These are phyloP conservation scores for Tausonia pullulans DNA, from an alignment of 1,284 basidiomycete species.

Conservation along the genomic window DNA sequence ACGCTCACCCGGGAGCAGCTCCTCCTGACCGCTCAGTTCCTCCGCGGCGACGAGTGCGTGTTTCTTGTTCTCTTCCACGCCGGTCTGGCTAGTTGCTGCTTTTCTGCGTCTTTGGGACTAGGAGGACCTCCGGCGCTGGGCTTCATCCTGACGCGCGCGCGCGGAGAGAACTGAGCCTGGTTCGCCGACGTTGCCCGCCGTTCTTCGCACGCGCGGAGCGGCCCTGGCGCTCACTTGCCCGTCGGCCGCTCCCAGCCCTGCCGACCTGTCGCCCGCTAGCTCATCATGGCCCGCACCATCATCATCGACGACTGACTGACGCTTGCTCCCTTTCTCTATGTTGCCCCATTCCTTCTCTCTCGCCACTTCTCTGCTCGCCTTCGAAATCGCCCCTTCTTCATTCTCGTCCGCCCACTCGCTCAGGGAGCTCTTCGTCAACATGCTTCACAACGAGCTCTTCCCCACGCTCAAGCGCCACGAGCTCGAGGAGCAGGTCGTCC, in stretches of 20 bases:
- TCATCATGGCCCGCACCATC: slow-evolving; percentile 25
- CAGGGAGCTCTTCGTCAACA: slow-evolving; percentile 14
- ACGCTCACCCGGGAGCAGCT: slow-evolving; percentile 82
- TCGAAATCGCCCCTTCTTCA: no score
- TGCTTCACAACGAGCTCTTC: slow-evolving; percentile 8
- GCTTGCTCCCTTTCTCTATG: not conserved
- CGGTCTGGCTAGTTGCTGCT: slow-evolving; percentile 51
- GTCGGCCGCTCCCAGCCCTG: slow-evolving; percentile 55
- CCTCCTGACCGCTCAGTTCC: slow-evolving; percentile 84
- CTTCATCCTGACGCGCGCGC: no score
- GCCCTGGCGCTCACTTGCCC: no score
- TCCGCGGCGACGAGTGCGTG: slow-evolving; percentile 91
- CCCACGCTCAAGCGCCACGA: slow-evolving; percentile 58
- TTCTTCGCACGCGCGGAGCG: no score
- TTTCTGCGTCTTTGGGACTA: slow-evolving; percentile 39
- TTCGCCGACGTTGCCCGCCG: no score
- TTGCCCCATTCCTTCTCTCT: not conserved
- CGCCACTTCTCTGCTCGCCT: not conserved
- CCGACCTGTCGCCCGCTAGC: slow-evolving; percentile 67
- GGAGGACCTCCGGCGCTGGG: no score
- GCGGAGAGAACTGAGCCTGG: no score
- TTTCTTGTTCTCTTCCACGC: not conserved
- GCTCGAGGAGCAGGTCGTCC: slow-evolving; percentile 71
- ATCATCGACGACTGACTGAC: not conserved
- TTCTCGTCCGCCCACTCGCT: not conserved